Conservation (phyloP, 257 asterid species). For the Solanum arcanum region DNA sequence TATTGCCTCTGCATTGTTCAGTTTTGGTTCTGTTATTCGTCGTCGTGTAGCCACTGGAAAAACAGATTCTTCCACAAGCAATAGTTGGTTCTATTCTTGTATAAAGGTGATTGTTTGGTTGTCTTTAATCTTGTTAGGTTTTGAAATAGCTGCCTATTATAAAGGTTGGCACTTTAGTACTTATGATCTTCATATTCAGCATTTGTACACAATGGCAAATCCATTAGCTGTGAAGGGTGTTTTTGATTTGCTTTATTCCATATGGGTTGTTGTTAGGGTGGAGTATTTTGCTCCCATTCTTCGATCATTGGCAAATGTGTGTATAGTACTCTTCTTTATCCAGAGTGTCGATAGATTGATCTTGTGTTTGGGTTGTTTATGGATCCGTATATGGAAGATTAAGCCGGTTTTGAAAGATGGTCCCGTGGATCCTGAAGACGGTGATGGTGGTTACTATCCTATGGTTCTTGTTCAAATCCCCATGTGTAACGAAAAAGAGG, state of each 20-base stretch:
- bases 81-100: slow-evolving; percentile 42
- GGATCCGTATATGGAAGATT: slow-evolving; percentile 53
- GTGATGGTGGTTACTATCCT: slow-evolving; percentile 64
- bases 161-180: slow-evolving; percentile 83
- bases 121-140: slow-evolving; percentile 44
- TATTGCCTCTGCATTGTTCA: slow-evolving; percentile 64
- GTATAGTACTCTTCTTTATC: slow-evolving; percentile 55
- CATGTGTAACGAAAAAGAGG: slow-evolving; percentile 98
- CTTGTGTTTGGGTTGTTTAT: slow-evolving; percentile 77
- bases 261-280: slow-evolving; percentile 73
- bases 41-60: slow-evolving; percentile 73
- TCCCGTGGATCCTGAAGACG: slow-evolving; percentile 58
- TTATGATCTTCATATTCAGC: slow-evolving; percentile 44
- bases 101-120: slow-evolving; percentile 51
- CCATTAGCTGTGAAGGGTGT: slow-evolving; percentile 43
- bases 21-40: slow-evolving; percentile 53
- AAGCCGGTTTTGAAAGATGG: slow-evolving; percentile 52
- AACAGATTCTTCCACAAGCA: slow-evolving; percentile 56
- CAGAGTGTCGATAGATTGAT: slow-evolving; percentile 83
- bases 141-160: slow-evolving; percentile 66
- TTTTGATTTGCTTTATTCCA: slow-evolving; percentile 49
- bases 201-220: slow-evolving; percentile 28
- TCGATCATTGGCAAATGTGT: slow-evolving; percentile 59
- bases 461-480: slow-evolving; percentile 98
- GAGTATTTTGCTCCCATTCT: slow-evolving; percentile 86